Evolutionary conservation across 371 early-diverging fungal species (phyloP).

Genomic region (Zychaea mexicana): DNA sequence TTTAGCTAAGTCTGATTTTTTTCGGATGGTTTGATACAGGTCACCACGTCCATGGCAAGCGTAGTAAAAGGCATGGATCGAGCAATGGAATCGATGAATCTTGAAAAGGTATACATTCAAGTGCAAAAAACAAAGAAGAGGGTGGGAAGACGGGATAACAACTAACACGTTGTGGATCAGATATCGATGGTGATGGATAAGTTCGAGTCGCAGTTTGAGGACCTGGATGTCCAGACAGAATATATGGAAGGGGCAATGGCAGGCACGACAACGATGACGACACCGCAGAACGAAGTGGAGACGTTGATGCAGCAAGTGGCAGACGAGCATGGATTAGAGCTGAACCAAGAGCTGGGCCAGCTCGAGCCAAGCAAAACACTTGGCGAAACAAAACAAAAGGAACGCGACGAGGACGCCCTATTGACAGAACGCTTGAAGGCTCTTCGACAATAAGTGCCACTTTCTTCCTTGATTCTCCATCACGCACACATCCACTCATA

Average conservation of each 20-base stretch:
- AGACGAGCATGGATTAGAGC: conserved; percentile 90
- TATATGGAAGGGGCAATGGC: conserved; percentile 93
- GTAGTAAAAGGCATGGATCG: conserved; percentile 92
- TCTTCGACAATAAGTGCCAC: conserved; percentile 25
- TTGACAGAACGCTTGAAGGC: conserved; percentile 37
- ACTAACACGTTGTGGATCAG: conserved; percentile 28
- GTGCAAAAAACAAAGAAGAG: neutral
- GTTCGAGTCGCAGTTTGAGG: conserved; percentile 92
- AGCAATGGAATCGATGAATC: conserved; percentile 90
- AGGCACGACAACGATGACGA: conserved; percentile 82
- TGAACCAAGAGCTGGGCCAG: conserved; percentile 63
- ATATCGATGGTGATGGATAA: conserved; percentile 94
- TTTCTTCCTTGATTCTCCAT: neutral
- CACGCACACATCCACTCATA: neutral
- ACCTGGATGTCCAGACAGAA: conserved; percentile 90
- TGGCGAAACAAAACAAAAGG: conserved; percentile 29
- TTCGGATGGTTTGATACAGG: conserved; percentile 25
- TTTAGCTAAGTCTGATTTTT: neutral
- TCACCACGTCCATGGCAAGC: conserved; percentile 75
- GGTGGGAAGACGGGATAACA: neutral
- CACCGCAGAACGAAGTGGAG: conserved; percentile 93
- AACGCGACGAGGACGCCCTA: conserved; percentile 34
- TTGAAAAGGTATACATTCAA: conserved; percentile 71
- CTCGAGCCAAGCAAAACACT: conserved; percentile 43
- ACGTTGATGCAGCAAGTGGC: conserved; percentile 91